A percentile compares a stretch with the other conserved stretches of the same genome.
phyloP scores from a whole-genome alignment of 1,284 basidiomycete species.

The Rhodotorula sp. region DNA sequence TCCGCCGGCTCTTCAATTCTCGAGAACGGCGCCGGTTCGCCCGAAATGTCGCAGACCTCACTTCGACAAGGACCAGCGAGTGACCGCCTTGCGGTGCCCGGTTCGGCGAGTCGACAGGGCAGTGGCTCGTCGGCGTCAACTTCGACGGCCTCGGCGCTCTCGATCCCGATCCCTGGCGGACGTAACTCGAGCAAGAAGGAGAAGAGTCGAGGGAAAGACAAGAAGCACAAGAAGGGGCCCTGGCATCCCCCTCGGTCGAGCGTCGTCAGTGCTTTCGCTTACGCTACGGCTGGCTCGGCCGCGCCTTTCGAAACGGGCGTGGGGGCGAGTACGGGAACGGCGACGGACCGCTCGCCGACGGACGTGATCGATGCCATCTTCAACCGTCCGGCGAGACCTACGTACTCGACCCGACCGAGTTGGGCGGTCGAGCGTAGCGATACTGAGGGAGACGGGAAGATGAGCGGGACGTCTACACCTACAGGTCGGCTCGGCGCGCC shows the following conservation, averaged over 20 bases:
- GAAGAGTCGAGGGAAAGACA: neutral
- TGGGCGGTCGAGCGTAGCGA: neutral
- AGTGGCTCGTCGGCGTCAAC: neutral
- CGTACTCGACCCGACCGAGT: neutral
- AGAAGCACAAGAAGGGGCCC: neutral
- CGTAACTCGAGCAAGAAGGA: too few species aligned
- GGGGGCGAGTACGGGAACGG: neutral
- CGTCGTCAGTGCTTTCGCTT: neutral
- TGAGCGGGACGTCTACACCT: neutral
- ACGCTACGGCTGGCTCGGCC: neutral
- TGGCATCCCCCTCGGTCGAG: slow-evolving; percentile 7
- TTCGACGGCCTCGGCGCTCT: neutral
- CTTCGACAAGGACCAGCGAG: neutral
- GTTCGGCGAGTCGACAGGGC: too few species aligned
- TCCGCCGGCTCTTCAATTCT: neutral
- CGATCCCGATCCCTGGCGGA: neutral
- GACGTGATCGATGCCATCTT: slow-evolving; percentile 36
- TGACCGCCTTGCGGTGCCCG: too few species aligned
- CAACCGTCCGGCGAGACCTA: slow-evolving; percentile 19
- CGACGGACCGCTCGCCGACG: slow-evolving; percentile 14
- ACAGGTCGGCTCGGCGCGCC: slow-evolving; percentile 3
- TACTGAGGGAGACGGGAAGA: neutral
- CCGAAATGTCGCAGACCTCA: neutral
- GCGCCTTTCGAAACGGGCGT: neutral
- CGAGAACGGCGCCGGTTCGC: too few species aligned